These are phyloP conservation scores for Trebouxiophyceae sp. DNA, from an alignment of 163 green algal genomes.

Conservation along the genomic window DNA sequence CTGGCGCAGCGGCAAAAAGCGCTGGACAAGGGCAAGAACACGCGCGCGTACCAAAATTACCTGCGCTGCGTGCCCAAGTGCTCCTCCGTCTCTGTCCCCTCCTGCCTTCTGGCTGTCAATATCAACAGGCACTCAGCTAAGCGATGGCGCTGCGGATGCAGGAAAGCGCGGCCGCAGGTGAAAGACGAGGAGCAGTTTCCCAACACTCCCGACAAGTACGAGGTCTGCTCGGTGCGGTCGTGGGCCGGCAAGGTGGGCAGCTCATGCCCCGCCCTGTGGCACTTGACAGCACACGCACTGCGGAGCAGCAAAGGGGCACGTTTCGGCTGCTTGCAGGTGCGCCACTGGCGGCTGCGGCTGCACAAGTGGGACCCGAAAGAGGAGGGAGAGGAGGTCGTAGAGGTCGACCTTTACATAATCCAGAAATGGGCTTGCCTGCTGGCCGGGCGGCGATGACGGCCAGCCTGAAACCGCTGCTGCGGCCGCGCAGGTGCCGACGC, in stretches of 20 bases:
- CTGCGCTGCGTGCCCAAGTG: conserved; percentile 57
- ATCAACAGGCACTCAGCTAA: too few species aligned
- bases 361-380: conserved; percentile 1
- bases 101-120: too few species aligned
- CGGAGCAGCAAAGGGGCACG: too few species aligned
- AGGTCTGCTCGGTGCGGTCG: background rate
- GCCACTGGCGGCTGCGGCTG: background rate
- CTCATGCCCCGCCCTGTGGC: background rate
- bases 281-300: too few species aligned
- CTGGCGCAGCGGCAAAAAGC: conserved; percentile 79
- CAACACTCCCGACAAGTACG: background rate
- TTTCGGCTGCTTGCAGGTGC: background rate
- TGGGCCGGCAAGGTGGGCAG: background rate
- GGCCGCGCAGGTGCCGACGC: background rate
- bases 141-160: too few species aligned
- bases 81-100: too few species aligned
- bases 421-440: background rate
- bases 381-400: background rate
- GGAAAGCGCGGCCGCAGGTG: too few species aligned
- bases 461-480: background rate
- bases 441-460: background rate
- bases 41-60: conserved; percentile 78
- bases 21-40: conserved; percentile 93
- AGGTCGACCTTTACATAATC: background rate
- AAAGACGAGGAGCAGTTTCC: background rate